These are phyloP conservation scores for Solanum acaule DNA, from an alignment of 257 asterid genomes.

Conservation along the genomic window DNA sequence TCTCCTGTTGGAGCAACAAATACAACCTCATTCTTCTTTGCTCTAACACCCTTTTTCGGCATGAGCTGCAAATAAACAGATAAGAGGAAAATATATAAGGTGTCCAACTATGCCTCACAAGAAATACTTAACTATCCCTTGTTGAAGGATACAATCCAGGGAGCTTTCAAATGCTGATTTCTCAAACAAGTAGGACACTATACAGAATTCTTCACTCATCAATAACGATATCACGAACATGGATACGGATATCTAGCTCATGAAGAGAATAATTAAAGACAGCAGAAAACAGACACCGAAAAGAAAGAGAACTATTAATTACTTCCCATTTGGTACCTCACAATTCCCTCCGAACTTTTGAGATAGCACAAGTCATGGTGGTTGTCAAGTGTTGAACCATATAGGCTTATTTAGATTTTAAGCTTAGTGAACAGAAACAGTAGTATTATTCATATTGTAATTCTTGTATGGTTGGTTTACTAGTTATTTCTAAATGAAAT, in stretches of 20 bases:
- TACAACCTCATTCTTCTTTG: constrained; percentile 58
- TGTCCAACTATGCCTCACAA: not conserved
- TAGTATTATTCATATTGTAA: not conserved
- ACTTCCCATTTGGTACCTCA: not conserved
- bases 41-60: constrained; percentile 53
- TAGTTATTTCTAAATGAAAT: too few species aligned
- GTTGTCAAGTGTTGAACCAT: not conserved
- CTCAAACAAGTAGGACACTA: not conserved
- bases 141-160: not conserved
- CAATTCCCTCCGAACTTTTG: not conserved
- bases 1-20: constrained; percentile 86
- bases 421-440: not conserved
- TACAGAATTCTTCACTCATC: not conserved
- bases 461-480: not conserved
- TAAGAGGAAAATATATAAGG: not conserved
- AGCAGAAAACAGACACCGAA: not conserved
- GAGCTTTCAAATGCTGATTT: not conserved
- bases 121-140: not conserved
- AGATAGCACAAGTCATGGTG: not conserved
- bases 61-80: constrained; percentile 29
- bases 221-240: not conserved
- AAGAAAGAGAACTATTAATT: not conserved
- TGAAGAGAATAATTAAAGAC: not conserved
- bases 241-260: not conserved
- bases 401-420: too few species aligned